Base-by-base conservation (phyloP, 225 moss, liverwort and hornwort genomes). In the Sphagnum tenellum region DNA sequence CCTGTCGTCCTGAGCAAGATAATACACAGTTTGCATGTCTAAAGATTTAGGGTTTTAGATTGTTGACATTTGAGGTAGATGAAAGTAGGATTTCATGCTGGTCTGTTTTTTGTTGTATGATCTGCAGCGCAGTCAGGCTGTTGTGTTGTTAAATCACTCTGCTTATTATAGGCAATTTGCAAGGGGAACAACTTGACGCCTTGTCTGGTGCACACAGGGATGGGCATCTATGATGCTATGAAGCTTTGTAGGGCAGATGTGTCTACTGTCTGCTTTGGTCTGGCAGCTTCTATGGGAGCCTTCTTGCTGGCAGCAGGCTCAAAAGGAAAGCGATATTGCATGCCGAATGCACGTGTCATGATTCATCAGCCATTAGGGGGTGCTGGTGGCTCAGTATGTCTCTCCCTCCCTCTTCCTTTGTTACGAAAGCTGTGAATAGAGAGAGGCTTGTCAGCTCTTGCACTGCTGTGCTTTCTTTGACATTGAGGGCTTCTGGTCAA, bases 151-250 rank as follows among this genome's bases (percentile, higher is more conserved):
- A 29, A 29, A 29, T 29, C 29, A 29, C 29, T 29, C 29, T 29
- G 29, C 29, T 29, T 29, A 29, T 29, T 29, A 29, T 29, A 29
- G 29, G 29, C 29, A 29, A 29, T 29, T 29, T 0, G 29, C 29
- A 29, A 29, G 29, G 29, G 29, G 29, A 29, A 29, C 29, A 29
- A 29, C 29, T 59, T 57, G 57, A 47, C 10, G 49, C 12, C 46
- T 61, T 46, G 5, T 61, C 5, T 47, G 10, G 66, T 54, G 56
- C 62, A 58, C 75, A 29, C 6, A 84, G 95, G 96, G 61, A 96
- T 96, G 92, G 96, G 96, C n/a, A 92, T 96, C 47, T 96, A 96
- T 63, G 96, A 96, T 71, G 96, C 96, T 44, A 96, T 96, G 96
- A 96, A 92, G 80, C 80, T 96, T 4, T 96, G 96, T 48, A 92